Evolutionary conservation across 2,329 filamentous ascomycete genomes (phyloP).

Genomic region (Colletotrichum abscissum): DNA sequence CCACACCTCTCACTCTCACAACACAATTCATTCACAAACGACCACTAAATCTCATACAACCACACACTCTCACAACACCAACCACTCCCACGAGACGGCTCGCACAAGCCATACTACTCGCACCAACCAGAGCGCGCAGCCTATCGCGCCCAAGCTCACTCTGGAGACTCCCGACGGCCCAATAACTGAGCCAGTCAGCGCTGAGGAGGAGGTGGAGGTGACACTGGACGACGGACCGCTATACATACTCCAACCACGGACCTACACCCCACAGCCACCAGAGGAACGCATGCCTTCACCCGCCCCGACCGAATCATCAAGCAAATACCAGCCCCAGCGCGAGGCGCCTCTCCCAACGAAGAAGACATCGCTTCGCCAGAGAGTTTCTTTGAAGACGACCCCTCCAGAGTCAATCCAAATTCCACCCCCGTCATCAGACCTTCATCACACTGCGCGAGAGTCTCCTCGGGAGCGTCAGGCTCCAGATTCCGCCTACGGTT

Average conservation of each 20-base stretch:
- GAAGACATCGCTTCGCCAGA: slow-evolving; percentile 61
- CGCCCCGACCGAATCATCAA: slow-evolving; percentile 45
- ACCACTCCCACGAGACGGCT: neutral
- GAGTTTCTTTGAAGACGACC: slow-evolving; percentile 64
- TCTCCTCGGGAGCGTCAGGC: slow-evolving; percentile 34
- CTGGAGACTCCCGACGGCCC: slow-evolving; percentile 26
- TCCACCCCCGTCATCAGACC: slow-evolving; percentile 52
- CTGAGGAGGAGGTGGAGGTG: slow-evolving; percentile 25
- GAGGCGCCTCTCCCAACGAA: slow-evolving; percentile 45
- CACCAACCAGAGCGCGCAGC: slow-evolving; percentile 7
- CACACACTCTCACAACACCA: neutral
- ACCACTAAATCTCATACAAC: neutral
- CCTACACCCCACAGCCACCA: slow-evolving; percentile 64
- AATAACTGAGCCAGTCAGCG: neutral
- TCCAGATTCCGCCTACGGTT: slow-evolving; percentile 60
- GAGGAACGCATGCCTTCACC: slow-evolving; percentile 61
- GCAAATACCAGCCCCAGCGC: slow-evolving; percentile 27
- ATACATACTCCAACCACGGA: slow-evolving; percentile 67
- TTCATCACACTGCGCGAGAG: slow-evolving; percentile 44
- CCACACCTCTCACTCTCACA: slow-evolving; percentile 26
- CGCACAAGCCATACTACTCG: slow-evolving; percentile 12
- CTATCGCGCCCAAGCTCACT: slow-evolving; percentile 26
- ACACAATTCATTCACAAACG: slow-evolving; percentile 6
- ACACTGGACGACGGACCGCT: slow-evolving; percentile 52
- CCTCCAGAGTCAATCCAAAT: slow-evolving; percentile 66